phyloP scores from a whole-genome alignment of 805 yeast species.

The Hanseniaspora mollemarum region DNA sequence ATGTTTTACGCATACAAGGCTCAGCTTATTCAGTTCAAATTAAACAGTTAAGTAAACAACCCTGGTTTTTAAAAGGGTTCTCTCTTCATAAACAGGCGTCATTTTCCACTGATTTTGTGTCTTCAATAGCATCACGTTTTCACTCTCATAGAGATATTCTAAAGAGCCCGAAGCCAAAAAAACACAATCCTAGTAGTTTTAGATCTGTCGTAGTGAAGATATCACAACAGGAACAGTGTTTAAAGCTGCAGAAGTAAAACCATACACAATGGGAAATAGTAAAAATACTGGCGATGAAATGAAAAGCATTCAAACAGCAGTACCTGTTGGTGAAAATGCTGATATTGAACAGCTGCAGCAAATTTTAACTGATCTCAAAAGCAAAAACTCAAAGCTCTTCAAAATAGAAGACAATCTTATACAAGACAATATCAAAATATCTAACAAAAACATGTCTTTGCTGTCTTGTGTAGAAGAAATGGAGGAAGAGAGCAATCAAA shows the following conservation, averaged over 20 bases:
- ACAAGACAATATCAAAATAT: neutral
- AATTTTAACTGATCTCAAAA: neutral
- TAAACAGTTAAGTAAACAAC: too few relatives aligned
- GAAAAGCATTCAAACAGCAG: neutral
- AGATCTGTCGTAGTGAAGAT: too few relatives aligned
- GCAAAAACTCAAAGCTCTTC: neutral
- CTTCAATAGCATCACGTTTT: too few relatives aligned
- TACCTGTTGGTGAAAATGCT: neutral
- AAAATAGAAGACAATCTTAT: constrained; percentile 9
- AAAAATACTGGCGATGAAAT: neutral
- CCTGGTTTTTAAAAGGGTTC: too few relatives aligned
- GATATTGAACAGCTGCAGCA: neutral
- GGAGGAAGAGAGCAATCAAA: neutral
- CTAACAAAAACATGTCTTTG: constrained; percentile 9
- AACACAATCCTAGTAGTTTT: too few relatives aligned
- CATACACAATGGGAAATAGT: too few relatives aligned
- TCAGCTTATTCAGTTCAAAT: neutral
- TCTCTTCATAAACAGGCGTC: too few relatives aligned
- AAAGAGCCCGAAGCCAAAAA: too few relatives aligned
- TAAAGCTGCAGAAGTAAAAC: too few relatives aligned
- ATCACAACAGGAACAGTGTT: too few relatives aligned
- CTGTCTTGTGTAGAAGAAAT: constrained; percentile 1
- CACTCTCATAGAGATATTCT: too few relatives aligned
- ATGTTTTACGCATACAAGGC: neutral
- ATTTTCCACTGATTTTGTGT: too few relatives aligned